These are phyloP conservation scores for Carex sylvatica DNA, from an alignment of 202 grass and related monocot species.

Conservation along the genomic window DNA sequence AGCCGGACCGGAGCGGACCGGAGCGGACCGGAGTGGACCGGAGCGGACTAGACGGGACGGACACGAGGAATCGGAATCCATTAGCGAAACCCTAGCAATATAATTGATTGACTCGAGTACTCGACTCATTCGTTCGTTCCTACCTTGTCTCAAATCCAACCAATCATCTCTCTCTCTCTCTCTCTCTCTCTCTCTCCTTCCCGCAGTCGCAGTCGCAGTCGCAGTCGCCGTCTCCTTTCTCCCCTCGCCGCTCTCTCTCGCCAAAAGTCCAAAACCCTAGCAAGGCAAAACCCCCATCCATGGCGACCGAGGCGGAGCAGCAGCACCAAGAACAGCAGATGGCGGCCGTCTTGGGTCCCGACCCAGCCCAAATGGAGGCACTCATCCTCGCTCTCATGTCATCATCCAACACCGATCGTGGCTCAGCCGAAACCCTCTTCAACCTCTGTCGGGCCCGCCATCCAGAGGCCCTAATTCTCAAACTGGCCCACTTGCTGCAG, in stretches of 20 bases:
- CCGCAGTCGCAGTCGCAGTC: slow-evolving; percentile 18
- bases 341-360: slow-evolving; percentile 63
- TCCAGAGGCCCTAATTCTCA: slow-evolving; percentile 66
- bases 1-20: no score
- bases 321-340: slow-evolving; percentile 42
- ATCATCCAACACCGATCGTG: slow-evolving; percentile 79
- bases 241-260: not conserved
- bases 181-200: not conserved
- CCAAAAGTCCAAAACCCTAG: slow-evolving; percentile 24
- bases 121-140: not conserved
- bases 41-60: no score
- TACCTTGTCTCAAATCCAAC: not conserved
- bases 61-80: not conserved
- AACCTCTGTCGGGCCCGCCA: slow-evolving; percentile 67
- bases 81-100: slow-evolving; percentile 58
- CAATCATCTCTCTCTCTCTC: not conserved
- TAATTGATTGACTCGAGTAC: slow-evolving; percentile 40
- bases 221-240: slow-evolving; percentile 4
- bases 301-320: slow-evolving; percentile 27
- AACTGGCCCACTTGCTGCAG: slow-evolving; percentile 59
- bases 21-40: no score
- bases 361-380: slow-evolving; percentile 62
- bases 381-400: slow-evolving; percentile 81
- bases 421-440: slow-evolving; percentile 85
- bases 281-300: not conserved